Evolutionary conservation across 768 basidiomycete genomes (phyloP).

Genomic region (Cystoderma amianthinum): DNA sequence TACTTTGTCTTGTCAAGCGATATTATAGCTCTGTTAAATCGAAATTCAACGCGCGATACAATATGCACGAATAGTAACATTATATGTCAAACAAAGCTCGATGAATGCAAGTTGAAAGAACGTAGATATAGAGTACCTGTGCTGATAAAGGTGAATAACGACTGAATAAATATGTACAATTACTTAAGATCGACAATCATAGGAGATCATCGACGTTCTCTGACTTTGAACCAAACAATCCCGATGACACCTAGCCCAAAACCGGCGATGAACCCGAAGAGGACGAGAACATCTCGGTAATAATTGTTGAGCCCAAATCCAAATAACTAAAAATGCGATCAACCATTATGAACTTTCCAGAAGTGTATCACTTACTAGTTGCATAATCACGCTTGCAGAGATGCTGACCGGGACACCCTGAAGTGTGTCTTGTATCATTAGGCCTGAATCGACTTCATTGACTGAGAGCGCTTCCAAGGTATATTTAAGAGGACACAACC

Average conservation of each 20-base stretch:
- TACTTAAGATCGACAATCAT: too few relatives aligned
- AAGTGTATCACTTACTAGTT: slow-evolving; percentile 45
- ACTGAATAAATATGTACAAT: too few relatives aligned
- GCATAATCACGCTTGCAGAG: slow-evolving; percentile 82
- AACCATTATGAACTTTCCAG: not conserved
- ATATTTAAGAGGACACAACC: slow-evolving; percentile 82
- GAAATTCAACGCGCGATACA: too few relatives aligned
- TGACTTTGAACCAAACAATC: slow-evolving; percentile 70
- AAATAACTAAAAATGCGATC: slow-evolving; percentile 49
- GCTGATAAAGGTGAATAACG: too few relatives aligned
- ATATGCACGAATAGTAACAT: too few relatives aligned
- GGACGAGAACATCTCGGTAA: slow-evolving; percentile 82
- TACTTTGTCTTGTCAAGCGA: too few relatives aligned
- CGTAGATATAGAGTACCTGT: too few relatives aligned
- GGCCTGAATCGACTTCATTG: slow-evolving; percentile 87
- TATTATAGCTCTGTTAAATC: too few relatives aligned
- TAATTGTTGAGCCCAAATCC: slow-evolving; percentile 80
- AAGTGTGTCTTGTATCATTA: slow-evolving; percentile 75
- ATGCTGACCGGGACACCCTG: slow-evolving; percentile 79
- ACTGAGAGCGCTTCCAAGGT: slow-evolving; percentile 81
- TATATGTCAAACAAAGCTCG: too few relatives aligned
- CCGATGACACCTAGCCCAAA: slow-evolving; percentile 69
- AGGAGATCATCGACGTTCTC: slow-evolving; percentile 62
- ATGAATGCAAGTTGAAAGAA: too few relatives aligned
- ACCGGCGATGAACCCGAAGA: slow-evolving; percentile 82